A percentile compares a stretch with the other conserved stretches of the same genome.
Evolutionary conservation across 2,329 filamentous ascomycete species (phyloP).

Genomic region (Aspergillus sp.): DNA sequence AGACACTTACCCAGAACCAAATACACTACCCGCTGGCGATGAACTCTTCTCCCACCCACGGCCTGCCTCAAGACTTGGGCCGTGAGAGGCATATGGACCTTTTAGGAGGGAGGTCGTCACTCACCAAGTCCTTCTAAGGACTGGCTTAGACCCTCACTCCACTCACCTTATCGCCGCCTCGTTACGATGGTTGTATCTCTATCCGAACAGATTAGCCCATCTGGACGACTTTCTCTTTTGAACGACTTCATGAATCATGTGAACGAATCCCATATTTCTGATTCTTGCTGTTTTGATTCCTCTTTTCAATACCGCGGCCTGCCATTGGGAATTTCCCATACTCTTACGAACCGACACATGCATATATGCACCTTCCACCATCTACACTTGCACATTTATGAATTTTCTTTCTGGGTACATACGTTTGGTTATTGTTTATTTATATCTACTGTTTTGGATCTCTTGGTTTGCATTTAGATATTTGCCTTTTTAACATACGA

Average conservation of each 20-base stretch:
- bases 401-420: conserved; percentile 21
- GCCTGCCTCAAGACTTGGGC: conserved; percentile 21
- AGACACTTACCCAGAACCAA: conserved; percentile 24
- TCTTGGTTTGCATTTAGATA: conserved; percentile 1
- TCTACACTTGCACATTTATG: conserved; percentile 1
- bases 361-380: not conserved
- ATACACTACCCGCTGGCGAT: conserved; percentile 33
- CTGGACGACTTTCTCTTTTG: conserved; percentile 6
- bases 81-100: conserved; percentile 23
- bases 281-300: not conserved
- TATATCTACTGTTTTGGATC: not conserved
- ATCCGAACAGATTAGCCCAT: not conserved
- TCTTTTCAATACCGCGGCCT: not conserved
- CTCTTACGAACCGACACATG: conserved; percentile 3
- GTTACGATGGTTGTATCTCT: not conserved
- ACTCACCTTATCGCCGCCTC: not conserved
- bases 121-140: conserved; percentile 30
- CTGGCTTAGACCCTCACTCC: no score
- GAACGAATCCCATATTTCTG: conserved; percentile 2
- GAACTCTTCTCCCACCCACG: conserved; percentile 24
- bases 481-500: conserved; percentile 4
- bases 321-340: no score
- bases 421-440: conserved; percentile 15
- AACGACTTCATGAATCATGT: conserved; percentile 11
- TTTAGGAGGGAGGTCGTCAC: conserved; percentile 22